Base-by-base conservation (phyloP, 2,329 filamentous ascomycete genomes). In the Hypoxylon sp. region DNA sequence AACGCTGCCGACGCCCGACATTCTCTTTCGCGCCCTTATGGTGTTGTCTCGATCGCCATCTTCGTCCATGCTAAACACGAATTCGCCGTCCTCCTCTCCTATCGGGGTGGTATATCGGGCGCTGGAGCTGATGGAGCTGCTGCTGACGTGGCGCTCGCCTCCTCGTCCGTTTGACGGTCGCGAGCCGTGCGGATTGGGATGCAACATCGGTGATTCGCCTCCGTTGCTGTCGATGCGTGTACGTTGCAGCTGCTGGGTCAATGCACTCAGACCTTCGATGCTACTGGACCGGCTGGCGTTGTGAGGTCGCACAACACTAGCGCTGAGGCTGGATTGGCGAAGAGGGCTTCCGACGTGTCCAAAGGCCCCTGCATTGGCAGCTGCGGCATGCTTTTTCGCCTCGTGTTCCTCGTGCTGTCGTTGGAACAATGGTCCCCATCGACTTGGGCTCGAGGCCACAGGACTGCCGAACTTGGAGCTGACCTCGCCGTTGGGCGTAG, bases 11-110 rank as follows among this genome's bases (percentile, higher is more conserved):
- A 69, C 75, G 4, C 74, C 75, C 2, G 79, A 79, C 1, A 68
- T 72, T 46, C 79, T 76, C 69, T 81, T 82, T 41, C 77, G 70
- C 7, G 74, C 72, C 30, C 74, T 71, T 46, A 72, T 70, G 12
- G 73, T 71, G 7, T 69, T 69, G 26, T 78, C 72, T 15, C 77
- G 71, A 21, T 84, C 81, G 15, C 81, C 80, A 17, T 82, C 81
- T 46, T 84, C 81, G 59, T 87, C 83, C 83, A 87, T 86, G 63
- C 74, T 81, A 65, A 87, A 87, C 9, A 87, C 80, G 58, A 86
- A 85, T 17, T 82, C 78, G 3, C 80, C 75, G 46, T 86, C 82
- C 60, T 87, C 83, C 63, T 86, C 83, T 51, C 86, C 83, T 55
- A 87, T 86, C 2, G 83, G 83, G 1, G 82, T 86, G 1, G 83